Evolutionary conservation across 352 stramenopile genomes (phyloP), one percentile per base, ranked within the genome.

Genomic region (Phytophthora constricta): DNA sequence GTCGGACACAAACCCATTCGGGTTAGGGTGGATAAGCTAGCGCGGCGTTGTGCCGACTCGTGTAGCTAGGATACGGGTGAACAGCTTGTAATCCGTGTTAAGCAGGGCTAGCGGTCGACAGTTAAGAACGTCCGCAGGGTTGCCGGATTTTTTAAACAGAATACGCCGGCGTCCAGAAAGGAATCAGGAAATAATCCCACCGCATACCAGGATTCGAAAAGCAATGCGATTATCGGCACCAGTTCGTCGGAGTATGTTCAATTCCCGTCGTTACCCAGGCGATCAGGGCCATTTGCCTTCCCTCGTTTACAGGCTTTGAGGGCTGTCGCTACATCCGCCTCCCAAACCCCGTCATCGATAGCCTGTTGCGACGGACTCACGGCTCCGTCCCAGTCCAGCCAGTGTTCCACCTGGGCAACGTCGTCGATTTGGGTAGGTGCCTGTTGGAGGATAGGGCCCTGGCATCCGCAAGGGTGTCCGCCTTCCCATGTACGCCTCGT

Each of bases 51-150:
- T 7, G 3, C 43, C 28, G 0, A 57, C 23, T 22, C 46, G 23
- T 0, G 58, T 58, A 2, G 58, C 33, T 0, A 58, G 17, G 0
- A 62, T 54, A 10, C 52, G 0, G 0, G 61, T 62, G 8, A 62
- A 58, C 1, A 62, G n/a, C 33, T 70, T 70, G 22, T 65, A 63
- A 23, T 55, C 55, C 1, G 54, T 50, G 16, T 70, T 65, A 1
- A 62, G 14, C 1, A 62, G 19, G 1, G 61, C 51, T 0, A 68
- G 5, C 5, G 61, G 61, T 0, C 61, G 27, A 27, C 60, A 55
- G 13, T 65, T 49, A 4, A 70, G 43, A 9, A 37, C 11, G 5
- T 56, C 19, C 0, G 45, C n/a, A 1, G 7, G 14, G 14, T 46
- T 16, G 1, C 27, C 46, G 1, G 10, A 20, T 64, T 55, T 11